Base-by-base conservation (phyloP, 805 yeast species). In the Crinitomyces ghanaensis region DNA sequence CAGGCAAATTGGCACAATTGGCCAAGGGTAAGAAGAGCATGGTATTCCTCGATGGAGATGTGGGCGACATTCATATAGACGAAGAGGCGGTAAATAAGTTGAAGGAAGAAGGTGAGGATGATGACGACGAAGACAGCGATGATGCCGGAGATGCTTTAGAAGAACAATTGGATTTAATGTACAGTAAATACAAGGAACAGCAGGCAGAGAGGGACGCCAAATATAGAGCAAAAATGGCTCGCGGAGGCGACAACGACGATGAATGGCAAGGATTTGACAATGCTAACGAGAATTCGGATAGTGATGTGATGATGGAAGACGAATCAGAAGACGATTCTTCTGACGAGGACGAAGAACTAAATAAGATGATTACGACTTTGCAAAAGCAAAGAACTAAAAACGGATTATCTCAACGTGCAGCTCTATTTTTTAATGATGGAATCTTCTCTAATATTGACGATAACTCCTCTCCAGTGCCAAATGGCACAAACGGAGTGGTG, bases 81-180 rank as follows among this genome's bases (percentile, higher is more conserved):
- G 44, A 42, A 12, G 46, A 37, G 16, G 48, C 42, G 33, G 37
- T 28, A 19, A 38, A 30, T 16, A 27, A 31, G 5, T 44, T 40
- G 26, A 49, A 51, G 32, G 44, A 39, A 23, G 12, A 38, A 6
- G 62, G 52, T 5, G 56, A 49, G 9, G 57, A 52, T 28, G 57
- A 56, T 30, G 50, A 48, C n/a, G 59, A 52, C 16, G 60, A 45
- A 12, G 56, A 54, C 18, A 51, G 51, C 9, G 58, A 48, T 6
- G 61, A 44, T n/a, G 69, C 70, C 2, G 70, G 62, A 35, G 66
- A 63, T 26, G 48, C 48, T 7, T 67, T 91, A 38, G 99, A 86
- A 50, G 74, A 70, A 6, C 81, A 85, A 59, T 66, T 91, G 37
- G 84, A 86, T 53, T 68, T 65, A 39, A 82, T 85, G 95, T 86